These are phyloP conservation scores for Chaetomium olivaceum DNA, from an alignment of 2,329 filamentous ascomycete genomes.

Conservation along the genomic window DNA sequence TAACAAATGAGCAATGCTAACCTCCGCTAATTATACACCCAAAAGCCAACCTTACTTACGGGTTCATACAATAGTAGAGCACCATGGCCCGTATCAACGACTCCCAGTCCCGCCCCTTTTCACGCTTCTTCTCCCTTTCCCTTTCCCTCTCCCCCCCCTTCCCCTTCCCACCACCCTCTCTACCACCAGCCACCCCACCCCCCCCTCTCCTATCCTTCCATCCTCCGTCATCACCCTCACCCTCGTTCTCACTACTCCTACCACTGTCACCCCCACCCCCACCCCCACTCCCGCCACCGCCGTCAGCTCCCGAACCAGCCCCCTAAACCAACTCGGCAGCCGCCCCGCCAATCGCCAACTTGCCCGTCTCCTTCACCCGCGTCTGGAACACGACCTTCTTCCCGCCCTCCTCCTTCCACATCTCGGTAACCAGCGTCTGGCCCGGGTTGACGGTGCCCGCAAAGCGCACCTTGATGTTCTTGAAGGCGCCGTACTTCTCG, in stretches of 20 bases:
- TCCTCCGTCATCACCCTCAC: background rate
- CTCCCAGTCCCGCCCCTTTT: background rate
- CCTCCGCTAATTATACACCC: background rate
- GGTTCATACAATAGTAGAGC: background rate
- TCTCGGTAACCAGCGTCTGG: conserved; percentile 88
- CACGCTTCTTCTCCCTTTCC: too few relatives aligned
- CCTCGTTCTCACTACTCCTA: too few relatives aligned
- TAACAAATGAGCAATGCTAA: background rate
- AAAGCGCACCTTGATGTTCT: conserved; percentile 92
- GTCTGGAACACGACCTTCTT: conserved; percentile 78
- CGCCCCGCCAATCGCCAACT: conserved; percentile 78
- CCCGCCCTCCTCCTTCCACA: conserved; percentile 80
- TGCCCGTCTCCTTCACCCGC: conserved; percentile 90
- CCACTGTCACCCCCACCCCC: too few relatives aligned
- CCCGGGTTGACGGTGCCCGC: conserved; percentile 82
- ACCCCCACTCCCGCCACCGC: background rate
- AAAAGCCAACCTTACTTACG: background rate
- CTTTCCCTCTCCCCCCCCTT: too few relatives aligned
- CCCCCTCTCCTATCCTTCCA: too few relatives aligned
- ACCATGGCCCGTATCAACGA: background rate
- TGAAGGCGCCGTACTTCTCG: conserved; percentile 73
- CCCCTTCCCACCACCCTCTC: background rate
- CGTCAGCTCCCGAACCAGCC: conserved; percentile 31
- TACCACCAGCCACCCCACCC: background rate
- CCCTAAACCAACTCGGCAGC: conserved; percentile 66